Percentiles rank a stretch among this genome's conserved stretches.
These are phyloP conservation scores for Croton setiger DNA, from an alignment of 441 rosid species.

Conservation along the genomic window DNA sequence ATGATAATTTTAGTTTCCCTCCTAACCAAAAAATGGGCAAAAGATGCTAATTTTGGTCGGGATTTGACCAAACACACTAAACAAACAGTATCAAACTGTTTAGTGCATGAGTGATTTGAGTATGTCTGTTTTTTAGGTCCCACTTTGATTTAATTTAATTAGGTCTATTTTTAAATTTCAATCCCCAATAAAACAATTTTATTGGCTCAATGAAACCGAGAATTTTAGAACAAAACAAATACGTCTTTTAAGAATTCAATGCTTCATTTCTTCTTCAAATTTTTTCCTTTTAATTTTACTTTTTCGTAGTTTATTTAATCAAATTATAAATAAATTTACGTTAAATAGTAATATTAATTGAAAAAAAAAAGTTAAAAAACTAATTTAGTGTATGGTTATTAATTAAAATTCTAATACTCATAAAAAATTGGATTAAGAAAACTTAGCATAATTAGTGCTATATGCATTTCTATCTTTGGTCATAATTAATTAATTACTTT, in stretches of 20 bases:
- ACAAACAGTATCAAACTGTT: background rate
- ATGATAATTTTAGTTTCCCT: background rate
- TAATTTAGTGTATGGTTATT: no score
- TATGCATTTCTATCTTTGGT: background rate
- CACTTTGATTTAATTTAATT: background rate
- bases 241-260: no score
- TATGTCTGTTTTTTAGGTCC: slow-evolving; percentile 1
- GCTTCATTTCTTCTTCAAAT: background rate
- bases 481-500: background rate
- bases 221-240: no score
- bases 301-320: no score
- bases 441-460: slow-evolving; percentile 5
- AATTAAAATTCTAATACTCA: no score
- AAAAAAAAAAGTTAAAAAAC: background rate
- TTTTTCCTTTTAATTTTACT: no score
- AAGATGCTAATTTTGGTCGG: background rate
- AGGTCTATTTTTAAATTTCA: no score
- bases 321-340: no score
- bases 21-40: background rate
- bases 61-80: background rate
- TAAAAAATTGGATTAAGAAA: no score
- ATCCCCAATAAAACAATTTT: background rate
- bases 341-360: no score
- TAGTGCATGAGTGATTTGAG: background rate
- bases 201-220: background rate